Evolutionary conservation across 495 filamentous ascomycete genomes (phyloP).

Genomic region (Elasticomyces elasticus): DNA sequence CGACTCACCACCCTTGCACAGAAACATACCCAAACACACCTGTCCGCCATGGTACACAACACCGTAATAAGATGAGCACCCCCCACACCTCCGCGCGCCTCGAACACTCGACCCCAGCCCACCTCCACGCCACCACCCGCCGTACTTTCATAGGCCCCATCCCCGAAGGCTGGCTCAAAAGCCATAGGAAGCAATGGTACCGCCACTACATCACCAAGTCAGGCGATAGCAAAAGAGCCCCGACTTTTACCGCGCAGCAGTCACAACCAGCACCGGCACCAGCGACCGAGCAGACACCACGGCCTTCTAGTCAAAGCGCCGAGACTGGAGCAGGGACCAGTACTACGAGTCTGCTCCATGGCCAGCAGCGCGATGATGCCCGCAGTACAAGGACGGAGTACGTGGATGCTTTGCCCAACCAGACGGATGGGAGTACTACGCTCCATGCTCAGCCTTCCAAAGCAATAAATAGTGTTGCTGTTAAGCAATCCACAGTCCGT

Average conservation of each 20-base stretch:
- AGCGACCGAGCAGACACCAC: slow-evolving; percentile 31
- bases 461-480: background rate
- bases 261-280: slow-evolving; percentile 12
- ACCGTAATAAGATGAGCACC: too few relatives aligned
- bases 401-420: background rate
- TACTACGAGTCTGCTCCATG: slow-evolving; percentile 18
- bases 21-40: too few relatives aligned
- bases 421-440: slow-evolving; percentile 7
- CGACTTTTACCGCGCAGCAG: too few relatives aligned
- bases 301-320: slow-evolving; percentile 15
- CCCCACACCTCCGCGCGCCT: slow-evolving; percentile 27
- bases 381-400: background rate
- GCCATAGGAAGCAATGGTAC: slow-evolving; percentile 56
- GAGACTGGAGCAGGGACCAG: slow-evolving; percentile 6
- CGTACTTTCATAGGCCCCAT: slow-evolving; percentile 62
- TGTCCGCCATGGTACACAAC: too few relatives aligned
- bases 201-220: slow-evolving; percentile 34
- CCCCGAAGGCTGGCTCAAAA: slow-evolving; percentile 58
- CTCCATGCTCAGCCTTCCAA: too few relatives aligned
- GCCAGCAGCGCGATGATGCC: slow-evolving; percentile 3
- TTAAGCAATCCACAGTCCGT: slow-evolving; percentile 2
- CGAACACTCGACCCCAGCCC: slow-evolving; percentile 49
- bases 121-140: slow-evolving; percentile 53
- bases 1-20: too few relatives aligned
- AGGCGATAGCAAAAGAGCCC: background rate